phyloP scores from a whole-genome alignment of 148 eudicot species.

The Talinum fruticosum region DNA sequence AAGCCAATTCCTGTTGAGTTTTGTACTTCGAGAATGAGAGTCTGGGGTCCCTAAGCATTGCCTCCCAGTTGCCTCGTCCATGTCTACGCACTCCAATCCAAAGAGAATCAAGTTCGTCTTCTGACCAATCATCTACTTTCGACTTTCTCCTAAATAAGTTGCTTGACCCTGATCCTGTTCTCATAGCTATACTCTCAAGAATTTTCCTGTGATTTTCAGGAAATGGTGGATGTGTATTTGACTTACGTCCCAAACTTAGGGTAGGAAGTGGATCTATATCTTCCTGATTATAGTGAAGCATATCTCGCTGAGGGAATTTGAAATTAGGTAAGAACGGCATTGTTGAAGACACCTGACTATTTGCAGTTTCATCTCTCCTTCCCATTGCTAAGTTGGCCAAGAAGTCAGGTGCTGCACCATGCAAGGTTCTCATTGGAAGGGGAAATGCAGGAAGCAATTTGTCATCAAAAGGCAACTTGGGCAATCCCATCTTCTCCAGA shows the following conservation, averaged over 20 bases:
- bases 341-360: conserved; percentile 36
- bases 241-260: conserved; percentile 56
- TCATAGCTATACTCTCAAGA: conserved; percentile 80
- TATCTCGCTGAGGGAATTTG: conserved; percentile 45
- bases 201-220: conserved; percentile 88
- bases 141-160: conserved; percentile 55
- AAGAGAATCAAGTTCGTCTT: conserved; percentile 88
- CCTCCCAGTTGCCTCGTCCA: conserved; percentile 81
- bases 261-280: conserved; percentile 52
- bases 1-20: conserved; percentile 60
- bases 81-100: conserved; percentile 99
- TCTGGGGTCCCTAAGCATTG: conserved; percentile 73
- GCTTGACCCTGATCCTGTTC: conserved; percentile 63
- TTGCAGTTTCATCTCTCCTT: conserved; percentile 40
- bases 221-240: conserved; percentile 45
- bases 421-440: conserved; percentile 43
- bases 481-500: conserved; percentile 64
- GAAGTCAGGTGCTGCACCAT: conserved; percentile 45
- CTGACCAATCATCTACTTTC: conserved; percentile 72
- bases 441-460: conserved; percentile 49
- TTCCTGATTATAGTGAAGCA: conserved; percentile 39
- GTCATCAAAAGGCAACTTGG: conserved; percentile 69
- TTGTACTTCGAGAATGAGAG: conserved; percentile 63
- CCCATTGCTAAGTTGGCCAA: conserved; percentile 69
- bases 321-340: conserved; percentile 60